Percentiles rank a stretch among this genome's conserved stretches.
Conservation (phyloP, 768 basidiomycete genomes). For the Kwoniella shandongensis region DNA sequence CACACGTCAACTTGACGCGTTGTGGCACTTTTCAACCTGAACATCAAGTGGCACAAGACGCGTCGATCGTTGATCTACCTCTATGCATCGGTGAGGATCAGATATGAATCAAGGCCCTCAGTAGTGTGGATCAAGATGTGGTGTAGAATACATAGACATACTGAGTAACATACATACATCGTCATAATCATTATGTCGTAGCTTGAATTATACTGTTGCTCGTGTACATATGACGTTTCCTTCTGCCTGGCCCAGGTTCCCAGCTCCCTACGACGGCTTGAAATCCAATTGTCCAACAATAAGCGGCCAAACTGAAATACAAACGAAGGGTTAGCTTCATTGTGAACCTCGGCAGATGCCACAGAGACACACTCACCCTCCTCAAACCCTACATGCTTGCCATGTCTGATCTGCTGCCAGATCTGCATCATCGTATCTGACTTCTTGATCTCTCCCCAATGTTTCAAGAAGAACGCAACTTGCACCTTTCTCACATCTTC, state of each 20-base stretch:
- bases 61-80: too few species aligned
- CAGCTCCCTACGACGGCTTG: constrained; percentile 29
- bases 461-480: constrained; percentile 72
- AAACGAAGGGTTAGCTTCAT: constrained; percentile 7
- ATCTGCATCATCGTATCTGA: constrained; percentile 79
- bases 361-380: constrained; percentile 55
- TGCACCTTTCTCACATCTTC: constrained; percentile 77
- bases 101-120: too few species aligned
- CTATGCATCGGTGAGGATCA: too few species aligned
- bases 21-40: background rate
- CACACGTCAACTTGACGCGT: background rate
- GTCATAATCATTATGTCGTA: too few species aligned
- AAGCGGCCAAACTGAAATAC: constrained; percentile 38
- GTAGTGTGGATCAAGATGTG: too few species aligned
- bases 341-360: background rate
- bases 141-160: too few species aligned
- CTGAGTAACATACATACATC: too few species aligned
- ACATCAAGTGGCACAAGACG: constrained; percentile 1
- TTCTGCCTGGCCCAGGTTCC: too few species aligned
- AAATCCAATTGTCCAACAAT: constrained; percentile 46
- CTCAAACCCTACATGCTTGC: constrained; percentile 83
- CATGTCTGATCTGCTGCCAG: constrained; percentile 80
- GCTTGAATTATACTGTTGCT: too few species aligned
- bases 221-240: too few species aligned
- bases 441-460: constrained; percentile 79